Evolutionary conservation across 371 early-diverging fungal species (phyloP).

Genomic region (Choanephora cucurbitarum): DNA sequence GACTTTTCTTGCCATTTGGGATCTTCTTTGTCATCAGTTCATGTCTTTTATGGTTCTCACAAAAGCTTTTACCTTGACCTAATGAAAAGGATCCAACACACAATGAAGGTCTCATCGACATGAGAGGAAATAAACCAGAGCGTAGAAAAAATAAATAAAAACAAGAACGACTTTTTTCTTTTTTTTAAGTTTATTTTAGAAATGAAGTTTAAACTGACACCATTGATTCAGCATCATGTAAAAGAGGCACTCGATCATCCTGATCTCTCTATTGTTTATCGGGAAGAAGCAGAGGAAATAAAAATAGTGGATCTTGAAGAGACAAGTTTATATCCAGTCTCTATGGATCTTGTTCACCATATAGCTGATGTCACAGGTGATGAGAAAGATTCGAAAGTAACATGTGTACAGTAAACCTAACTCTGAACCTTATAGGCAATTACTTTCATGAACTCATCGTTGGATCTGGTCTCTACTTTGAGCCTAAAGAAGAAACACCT

Average conservation of each 20-base stretch:
- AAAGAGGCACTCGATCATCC: slow-evolving; percentile 13
- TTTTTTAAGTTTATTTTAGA: neutral
- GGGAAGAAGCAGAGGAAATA: slow-evolving; percentile 29
- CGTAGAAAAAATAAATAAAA: slow-evolving; percentile 8
- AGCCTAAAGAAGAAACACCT: slow-evolving; percentile 28
- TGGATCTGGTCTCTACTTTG: slow-evolving; percentile 31
- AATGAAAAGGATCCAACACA: slow-evolving; percentile 6
- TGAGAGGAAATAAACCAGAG: slow-evolving; percentile 3
- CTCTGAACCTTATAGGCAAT: too few relatives aligned
- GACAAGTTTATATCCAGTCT: slow-evolving; percentile 19
- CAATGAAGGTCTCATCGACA: slow-evolving; percentile 2
- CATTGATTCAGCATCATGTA: slow-evolving; percentile 23
- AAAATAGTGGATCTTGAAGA: slow-evolving; percentile 11
- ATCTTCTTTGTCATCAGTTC: neutral
- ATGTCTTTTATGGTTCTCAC: neutral
- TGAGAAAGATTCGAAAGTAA: too few relatives aligned
- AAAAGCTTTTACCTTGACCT: slow-evolving; percentile 18
- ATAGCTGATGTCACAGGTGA: slow-evolving; percentile 7
- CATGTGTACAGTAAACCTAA: too few relatives aligned
- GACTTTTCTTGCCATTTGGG: neutral
- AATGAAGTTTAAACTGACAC: slow-evolving; percentile 36
- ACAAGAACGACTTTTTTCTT: slow-evolving; percentile 4
- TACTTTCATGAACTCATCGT: slow-evolving; percentile 42
- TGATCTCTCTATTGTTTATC: slow-evolving; percentile 11
- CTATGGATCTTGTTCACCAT: slow-evolving; percentile 28